phyloP scores from a whole-genome alignment of 1,139 yeast species.

The Hyphopichia pseudoburtonii region DNA sequence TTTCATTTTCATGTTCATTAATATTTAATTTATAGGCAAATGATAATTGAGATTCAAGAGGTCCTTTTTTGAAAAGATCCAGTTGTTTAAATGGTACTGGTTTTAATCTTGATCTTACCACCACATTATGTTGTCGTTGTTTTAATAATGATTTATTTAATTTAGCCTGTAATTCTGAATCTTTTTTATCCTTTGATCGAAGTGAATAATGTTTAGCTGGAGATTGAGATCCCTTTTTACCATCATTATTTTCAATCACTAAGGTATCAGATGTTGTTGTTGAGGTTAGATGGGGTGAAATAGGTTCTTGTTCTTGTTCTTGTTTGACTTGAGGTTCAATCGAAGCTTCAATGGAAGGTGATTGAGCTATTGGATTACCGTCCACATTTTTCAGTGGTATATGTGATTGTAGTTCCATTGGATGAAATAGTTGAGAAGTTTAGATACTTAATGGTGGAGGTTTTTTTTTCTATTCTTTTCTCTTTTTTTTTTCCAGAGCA shows the following conservation, averaged over 20 bases:
- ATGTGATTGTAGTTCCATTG: background rate
- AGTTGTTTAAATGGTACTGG: slow-evolving; percentile 42
- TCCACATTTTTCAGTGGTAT: slow-evolving; percentile 2
- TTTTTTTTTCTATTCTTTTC: no score
- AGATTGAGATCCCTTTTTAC: slow-evolving; percentile 2
- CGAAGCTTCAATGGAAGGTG: slow-evolving; percentile 11
- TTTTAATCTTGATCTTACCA: slow-evolving; percentile 45
- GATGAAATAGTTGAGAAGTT: no score
- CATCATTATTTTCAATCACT: background rate
- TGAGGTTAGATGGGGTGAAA: background rate
- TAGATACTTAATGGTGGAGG: no score
- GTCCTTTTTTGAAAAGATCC: slow-evolving; percentile 23
- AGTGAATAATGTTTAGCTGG: slow-evolving; percentile 22
- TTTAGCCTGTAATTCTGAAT: slow-evolving; percentile 14
- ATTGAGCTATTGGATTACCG: background rate
- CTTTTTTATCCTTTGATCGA: slow-evolving; percentile 21
- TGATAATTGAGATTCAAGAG: slow-evolving; percentile 5
- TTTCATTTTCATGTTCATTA: slow-evolving; percentile 6
- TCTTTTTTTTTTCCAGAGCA: no score
- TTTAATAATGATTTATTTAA: slow-evolving; percentile 19
- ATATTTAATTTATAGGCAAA: background rate
- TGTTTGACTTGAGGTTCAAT: slow-evolving; percentile 25
- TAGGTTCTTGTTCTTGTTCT: slow-evolving; percentile 3
- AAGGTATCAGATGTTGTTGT: background rate
- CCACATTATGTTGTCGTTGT: slow-evolving; percentile 29